phyloP scores from a whole-genome alignment of 805 yeast genomes.

The Clavispora phyllophila region DNA sequence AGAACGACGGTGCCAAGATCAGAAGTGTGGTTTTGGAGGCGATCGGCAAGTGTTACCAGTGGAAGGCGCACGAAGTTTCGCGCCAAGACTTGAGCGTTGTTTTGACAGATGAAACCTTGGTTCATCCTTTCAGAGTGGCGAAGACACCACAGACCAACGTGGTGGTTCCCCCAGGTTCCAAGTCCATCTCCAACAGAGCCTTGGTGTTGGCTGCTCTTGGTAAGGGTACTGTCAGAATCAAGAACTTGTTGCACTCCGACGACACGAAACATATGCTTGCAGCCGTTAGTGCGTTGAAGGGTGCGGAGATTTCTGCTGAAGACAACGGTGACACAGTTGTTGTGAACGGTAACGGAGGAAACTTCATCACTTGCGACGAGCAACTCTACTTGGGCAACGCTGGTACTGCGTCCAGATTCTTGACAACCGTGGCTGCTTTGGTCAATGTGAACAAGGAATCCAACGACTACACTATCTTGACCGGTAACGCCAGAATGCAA shows the following conservation, averaged over 20 bases:
- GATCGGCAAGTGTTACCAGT: conserved; percentile 87
- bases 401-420: conserved; percentile 94
- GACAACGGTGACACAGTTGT: conserved; percentile 88
- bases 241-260: conserved; percentile 88
- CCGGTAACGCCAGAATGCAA: conserved; percentile 97
- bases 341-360: conserved; percentile 81
- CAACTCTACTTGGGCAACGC: conserved; percentile 92
- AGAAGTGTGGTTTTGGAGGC: conserved; percentile 77
- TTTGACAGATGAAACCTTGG: conserved; percentile 74
- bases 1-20: conserved; percentile 89
- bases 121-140: conserved; percentile 47
- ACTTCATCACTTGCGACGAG: conserved; percentile 54
- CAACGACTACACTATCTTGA: conserved; percentile 53
- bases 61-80: conserved; percentile 76
- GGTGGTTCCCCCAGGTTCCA: conserved; percentile 88
- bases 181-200: conserved; percentile 95
- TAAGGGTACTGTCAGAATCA: conserved; percentile 73
- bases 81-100: conserved; percentile 79
- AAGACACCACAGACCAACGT: conserved; percentile 40
- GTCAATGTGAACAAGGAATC: conserved; percentile 43
- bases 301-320: conserved; percentile 77
- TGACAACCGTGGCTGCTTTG: conserved; percentile 88
- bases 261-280: conserved; percentile 93
- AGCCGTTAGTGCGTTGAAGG: conserved; percentile 74
- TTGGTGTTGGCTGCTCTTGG: conserved; percentile 89